A percentile compares a stretch with the other conserved stretches of the same genome.
phyloP scores from a whole-genome alignment of 495 filamentous ascomycete genomes.

The Antarctomyces pellizariae region DNA sequence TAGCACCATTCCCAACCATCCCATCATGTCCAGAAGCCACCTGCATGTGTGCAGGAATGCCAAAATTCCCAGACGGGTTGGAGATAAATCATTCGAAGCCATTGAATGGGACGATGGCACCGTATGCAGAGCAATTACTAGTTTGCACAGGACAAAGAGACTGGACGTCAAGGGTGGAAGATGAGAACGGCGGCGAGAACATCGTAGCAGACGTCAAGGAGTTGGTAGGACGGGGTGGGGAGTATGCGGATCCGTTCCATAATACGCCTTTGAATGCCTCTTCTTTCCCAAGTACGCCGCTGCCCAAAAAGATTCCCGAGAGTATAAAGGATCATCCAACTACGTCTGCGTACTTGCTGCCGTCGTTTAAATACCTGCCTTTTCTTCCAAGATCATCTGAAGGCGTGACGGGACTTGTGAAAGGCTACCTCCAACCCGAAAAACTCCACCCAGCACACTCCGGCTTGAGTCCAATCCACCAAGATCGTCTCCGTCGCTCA shows the following conservation, averaged over 20 bases:
- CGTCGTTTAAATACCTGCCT: conserved; percentile 55
- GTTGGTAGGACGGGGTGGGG: conserved; percentile 38
- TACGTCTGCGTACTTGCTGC: conserved; percentile 48
- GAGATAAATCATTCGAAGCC: conserved; percentile 48
- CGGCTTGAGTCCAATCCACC: conserved; percentile 25
- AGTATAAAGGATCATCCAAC: conserved; percentile 20
- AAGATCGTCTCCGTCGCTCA: conserved; percentile 18
- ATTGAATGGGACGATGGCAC: conserved; percentile 50
- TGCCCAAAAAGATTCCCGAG: too few species aligned
- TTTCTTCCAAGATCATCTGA: conserved; percentile 33
- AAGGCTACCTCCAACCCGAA: conserved; percentile 32
- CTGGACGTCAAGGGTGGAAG: conserved; percentile 53
- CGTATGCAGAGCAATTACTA: conserved; percentile 64
- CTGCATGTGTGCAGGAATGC: conserved; percentile 44
- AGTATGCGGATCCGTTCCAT: conserved; percentile 54
- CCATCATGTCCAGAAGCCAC: conserved; percentile 40
- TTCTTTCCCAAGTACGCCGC: conserved; percentile 35
- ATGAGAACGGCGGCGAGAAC: conserved; percentile 27
- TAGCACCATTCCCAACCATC: conserved; percentile 8
- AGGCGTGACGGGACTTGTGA: conserved; percentile 27
- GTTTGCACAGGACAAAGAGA: conserved; percentile 58
- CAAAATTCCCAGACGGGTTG: conserved; percentile 37
- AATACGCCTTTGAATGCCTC: conserved; percentile 52
- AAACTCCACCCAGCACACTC: conserved; percentile 34
- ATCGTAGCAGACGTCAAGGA: conserved; percentile 48